Percentiles rank a stretch among this genome's conserved stretches.
Conservation (phyloP, 2,329 filamentous ascomycete genomes). For the Purpureocillium takamizusanense region DNA sequence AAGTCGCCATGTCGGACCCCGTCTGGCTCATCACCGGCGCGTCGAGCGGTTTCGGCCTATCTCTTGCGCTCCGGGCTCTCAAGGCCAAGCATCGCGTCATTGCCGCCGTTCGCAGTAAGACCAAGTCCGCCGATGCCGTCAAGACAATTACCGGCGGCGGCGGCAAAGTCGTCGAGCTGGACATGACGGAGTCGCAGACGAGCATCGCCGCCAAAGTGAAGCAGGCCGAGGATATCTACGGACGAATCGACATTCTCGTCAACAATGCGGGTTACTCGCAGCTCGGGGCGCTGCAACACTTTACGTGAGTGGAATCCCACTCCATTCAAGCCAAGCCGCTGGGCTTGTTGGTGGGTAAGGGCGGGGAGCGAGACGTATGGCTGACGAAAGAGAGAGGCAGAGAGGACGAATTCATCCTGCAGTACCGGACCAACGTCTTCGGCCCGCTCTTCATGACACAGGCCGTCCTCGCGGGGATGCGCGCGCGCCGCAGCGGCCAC, state of each 20-base stretch:
- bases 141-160: conserved; percentile 4
- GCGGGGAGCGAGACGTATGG: too few relatives aligned
- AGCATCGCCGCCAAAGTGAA: conserved; percentile 14
- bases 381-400: conserved; percentile 7
- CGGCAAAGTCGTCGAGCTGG: conserved; percentile 18
- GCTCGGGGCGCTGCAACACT: not conserved
- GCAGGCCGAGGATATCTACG: conserved; percentile 14
- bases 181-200: conserved; percentile 14
- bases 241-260: conserved; percentile 37
- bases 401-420: conserved; percentile 27
- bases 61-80: conserved; percentile 31
- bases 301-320: too few relatives aligned
- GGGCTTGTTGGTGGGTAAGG: too few relatives aligned
- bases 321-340: too few relatives aligned
- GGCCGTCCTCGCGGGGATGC: conserved; percentile 37
- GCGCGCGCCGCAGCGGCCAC: conserved; percentile 27
- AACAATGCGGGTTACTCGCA: conserved; percentile 33
- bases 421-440: conserved; percentile 40
- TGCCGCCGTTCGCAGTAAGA: conserved; percentile 30
- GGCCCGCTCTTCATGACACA: conserved; percentile 37
- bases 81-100: conserved; percentile 36
- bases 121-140: conserved; percentile 9
- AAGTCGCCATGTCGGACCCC: not conserved
- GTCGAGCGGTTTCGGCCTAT: conserved; percentile 35
- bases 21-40: conserved; percentile 43